Percentiles rank a stretch among this genome's conserved stretches.
These are phyloP conservation scores for Comarum palustre DNA, from an alignment of 306 rosid genomes.

Conservation along the genomic window DNA sequence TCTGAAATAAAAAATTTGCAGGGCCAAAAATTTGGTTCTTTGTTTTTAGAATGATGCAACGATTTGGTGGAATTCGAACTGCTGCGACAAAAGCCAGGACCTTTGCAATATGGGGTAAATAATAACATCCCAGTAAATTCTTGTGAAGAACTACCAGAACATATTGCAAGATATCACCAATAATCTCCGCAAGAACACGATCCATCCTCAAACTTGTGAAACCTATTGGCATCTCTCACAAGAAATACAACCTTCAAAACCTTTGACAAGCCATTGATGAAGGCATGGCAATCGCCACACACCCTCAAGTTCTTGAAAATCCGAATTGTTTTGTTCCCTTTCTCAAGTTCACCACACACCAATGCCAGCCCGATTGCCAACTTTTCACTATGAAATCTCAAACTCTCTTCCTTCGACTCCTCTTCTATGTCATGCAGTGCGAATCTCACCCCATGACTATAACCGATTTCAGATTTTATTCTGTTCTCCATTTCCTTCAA, in stretches of 20 bases:
- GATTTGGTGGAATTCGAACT: too few relatives aligned
- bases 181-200: slow-evolving; percentile 62
- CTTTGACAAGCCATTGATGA: slow-evolving; percentile 54
- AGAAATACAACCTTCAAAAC: slow-evolving; percentile 43
- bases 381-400: slow-evolving; percentile 64
- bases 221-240: slow-evolving; percentile 61
- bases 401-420: slow-evolving; percentile 60
- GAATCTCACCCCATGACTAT: slow-evolving; percentile 42
- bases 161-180: slow-evolving; percentile 34
- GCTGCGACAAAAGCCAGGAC: too few relatives aligned
- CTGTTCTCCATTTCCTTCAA: slow-evolving; percentile 53
- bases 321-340: slow-evolving; percentile 28
- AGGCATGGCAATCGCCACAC: slow-evolving; percentile 54
- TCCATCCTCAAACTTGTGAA: slow-evolving; percentile 54
- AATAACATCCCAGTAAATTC: too few relatives aligned
- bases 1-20: background rate
- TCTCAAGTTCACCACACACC: slow-evolving; percentile 32
- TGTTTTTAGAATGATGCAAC: too few relatives aligned
- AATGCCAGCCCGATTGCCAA: slow-evolving; percentile 65
- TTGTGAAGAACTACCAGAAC: too few relatives aligned
- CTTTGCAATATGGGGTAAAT: too few relatives aligned
- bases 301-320: slow-evolving; percentile 67
- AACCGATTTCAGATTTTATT: slow-evolving; percentile 49
- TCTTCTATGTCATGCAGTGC: slow-evolving; percentile 62
- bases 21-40: background rate